phyloP scores from a whole-genome alignment of 1,284 basidiomycete genomes.

The Ustanciosporium gigantosporum region DNA sequence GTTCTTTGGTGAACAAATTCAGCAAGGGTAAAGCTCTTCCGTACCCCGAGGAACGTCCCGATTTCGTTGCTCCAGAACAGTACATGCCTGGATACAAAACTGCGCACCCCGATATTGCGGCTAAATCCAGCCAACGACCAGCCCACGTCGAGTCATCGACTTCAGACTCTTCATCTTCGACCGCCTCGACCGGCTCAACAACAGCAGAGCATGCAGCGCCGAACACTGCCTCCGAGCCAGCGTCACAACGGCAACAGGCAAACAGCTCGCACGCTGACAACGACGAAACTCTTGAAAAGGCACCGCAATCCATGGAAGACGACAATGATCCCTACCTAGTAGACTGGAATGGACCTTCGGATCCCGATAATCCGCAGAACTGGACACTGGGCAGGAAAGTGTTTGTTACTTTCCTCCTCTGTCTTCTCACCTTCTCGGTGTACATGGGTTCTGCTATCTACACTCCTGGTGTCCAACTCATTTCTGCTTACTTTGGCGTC shows the following conservation, averaged over 20 bases:
- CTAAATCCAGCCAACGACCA: neutral
- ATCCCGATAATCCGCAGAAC: slow-evolving; percentile 59
- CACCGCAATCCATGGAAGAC: slow-evolving; percentile 9
- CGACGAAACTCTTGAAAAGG: slow-evolving; percentile 3
- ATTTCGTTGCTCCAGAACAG: slow-evolving; percentile 25
- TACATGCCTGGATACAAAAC: slow-evolving; percentile 26
- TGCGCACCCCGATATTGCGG: neutral
- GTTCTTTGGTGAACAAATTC: slow-evolving; percentile 14
- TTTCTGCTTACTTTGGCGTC: slow-evolving; percentile 46
- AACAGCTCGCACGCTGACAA: slow-evolving; percentile 49
- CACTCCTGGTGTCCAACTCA: slow-evolving; percentile 66
- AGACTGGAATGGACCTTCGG: slow-evolving; percentile 57
- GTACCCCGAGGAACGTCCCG: slow-evolving; percentile 23
- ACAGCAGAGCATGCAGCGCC: too few relatives aligned
- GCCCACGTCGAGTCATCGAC: neutral
- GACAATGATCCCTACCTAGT: slow-evolving; percentile 62
- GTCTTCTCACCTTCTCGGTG: slow-evolving; percentile 64
- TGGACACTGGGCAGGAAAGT: slow-evolving; percentile 53
- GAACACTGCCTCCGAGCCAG: slow-evolving; percentile 1
- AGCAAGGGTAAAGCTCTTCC: slow-evolving; percentile 20
- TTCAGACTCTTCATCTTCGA: neutral
- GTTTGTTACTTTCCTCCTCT: slow-evolving; percentile 54
- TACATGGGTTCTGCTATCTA: slow-evolving; percentile 69
- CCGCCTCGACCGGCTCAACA: slow-evolving; percentile 1
- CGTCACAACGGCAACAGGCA: slow-evolving; percentile 44